Evolutionary conservation across 2,329 filamentous ascomycete species (phyloP), one percentile per base, ranked within the genome.

Genomic region (Juglanconis juglandina): DNA sequence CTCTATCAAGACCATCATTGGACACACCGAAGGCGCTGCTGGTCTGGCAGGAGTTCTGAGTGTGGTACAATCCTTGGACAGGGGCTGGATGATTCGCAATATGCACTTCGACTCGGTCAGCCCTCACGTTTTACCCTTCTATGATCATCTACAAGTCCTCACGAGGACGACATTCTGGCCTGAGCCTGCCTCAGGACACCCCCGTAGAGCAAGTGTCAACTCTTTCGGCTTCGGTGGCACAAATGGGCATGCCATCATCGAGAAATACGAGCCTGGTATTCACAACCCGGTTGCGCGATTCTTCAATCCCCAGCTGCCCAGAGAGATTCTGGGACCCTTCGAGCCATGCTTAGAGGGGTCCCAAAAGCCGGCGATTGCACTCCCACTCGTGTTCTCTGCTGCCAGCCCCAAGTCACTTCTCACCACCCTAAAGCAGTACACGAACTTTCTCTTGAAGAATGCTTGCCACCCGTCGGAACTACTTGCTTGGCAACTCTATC

Each of bases 11-110:
- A 79, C 77, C 0, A 69, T 79, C 3, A 71, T 79, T 37, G 81
- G 81, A 17, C 81, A 84, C 63, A 77, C 77, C 0, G 81, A 83
- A 66, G 78, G 78, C 8, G 74, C 77, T 1, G 79, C 79, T 2
- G 81, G 81, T 0, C 66, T 83, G 14, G 79, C 80, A 0, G 77
- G 78, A 7, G 56, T 83, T 7, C 69, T 83, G 24, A 81, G 79
- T 64, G 73, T 76, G 0, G 64, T 79, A 0, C 68, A 77, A 33
- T 69, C 72, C 47, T 71, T 82, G 66, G 72, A 76, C 53, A 68
- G 79, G 39, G 69, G 68, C 7, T 62, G 62, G 1, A 65, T 81
- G 2, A 75, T 77, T 0, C 76, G 77, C 1, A 81, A 81, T 56
- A 68, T 79, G 7, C 76, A 78, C 46, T 70, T 81, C 37, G 60